Conservation (phyloP, 2,329 filamentous ascomycete genomes). For the Ilyonectria destructans region DNA sequence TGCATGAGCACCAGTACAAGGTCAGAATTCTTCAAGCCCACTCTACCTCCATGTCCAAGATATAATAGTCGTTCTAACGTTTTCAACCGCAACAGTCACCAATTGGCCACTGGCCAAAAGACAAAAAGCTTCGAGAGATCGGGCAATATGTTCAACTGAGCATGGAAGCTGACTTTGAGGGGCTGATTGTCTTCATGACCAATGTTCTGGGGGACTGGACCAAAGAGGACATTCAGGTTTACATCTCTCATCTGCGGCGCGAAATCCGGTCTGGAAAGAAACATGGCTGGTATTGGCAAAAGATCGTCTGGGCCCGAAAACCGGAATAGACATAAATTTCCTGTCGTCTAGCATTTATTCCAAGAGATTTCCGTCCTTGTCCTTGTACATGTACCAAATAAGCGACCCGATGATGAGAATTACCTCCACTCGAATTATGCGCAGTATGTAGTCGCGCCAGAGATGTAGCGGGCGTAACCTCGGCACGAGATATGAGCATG, state of each 20-base stretch:
- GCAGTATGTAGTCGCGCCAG: too few relatives aligned
- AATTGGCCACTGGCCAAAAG: conserved; percentile 32
- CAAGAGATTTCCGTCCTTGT: too few relatives aligned
- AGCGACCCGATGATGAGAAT: too few relatives aligned
- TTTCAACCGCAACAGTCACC: not conserved
- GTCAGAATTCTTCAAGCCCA: not conserved
- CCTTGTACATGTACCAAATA: too few relatives aligned
- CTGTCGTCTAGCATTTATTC: too few relatives aligned
- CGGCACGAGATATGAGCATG: too few relatives aligned
- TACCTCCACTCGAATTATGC: too few relatives aligned
- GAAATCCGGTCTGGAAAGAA: conserved; percentile 30
- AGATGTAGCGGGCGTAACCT: too few relatives aligned
- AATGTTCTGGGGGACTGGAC: conserved; percentile 29
- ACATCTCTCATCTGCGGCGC: conserved; percentile 30
- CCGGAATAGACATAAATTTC: not conserved
- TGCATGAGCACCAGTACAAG: conserved; percentile 22
- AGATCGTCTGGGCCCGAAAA: conserved; percentile 9
- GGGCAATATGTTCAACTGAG: conserved; percentile 29
- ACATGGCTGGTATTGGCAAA: conserved; percentile 16
- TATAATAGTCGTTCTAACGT: not conserved
- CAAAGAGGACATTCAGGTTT: conserved; percentile 29
- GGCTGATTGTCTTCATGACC: conserved; percentile 34
- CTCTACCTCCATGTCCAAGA: not conserved
- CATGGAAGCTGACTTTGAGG: conserved; percentile 36
- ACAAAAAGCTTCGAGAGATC: conserved; percentile 23